Conservation (phyloP, 2,329 filamentous ascomycete genomes). For the Talaromyces sp. region DNA sequence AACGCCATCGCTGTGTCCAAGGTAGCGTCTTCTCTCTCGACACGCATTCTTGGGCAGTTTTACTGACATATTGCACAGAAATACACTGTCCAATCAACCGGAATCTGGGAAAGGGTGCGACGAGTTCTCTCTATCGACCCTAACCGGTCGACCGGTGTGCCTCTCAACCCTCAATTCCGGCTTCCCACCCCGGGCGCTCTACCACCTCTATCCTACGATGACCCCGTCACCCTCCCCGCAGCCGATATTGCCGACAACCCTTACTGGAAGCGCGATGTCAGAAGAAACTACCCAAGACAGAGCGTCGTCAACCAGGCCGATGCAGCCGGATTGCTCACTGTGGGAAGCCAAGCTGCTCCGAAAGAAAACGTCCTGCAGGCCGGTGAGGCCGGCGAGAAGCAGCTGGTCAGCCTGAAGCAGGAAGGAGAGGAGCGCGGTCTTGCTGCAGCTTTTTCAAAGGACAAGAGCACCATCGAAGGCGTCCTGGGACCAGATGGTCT, state of each 20-base stretch:
- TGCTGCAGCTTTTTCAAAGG: conserved; percentile 66
- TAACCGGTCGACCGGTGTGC: conserved; percentile 83
- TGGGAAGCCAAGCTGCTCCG: conserved; percentile 75
- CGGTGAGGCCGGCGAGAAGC: conserved; percentile 65
- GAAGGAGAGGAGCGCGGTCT: conserved; percentile 68
- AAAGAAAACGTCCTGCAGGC: conserved; percentile 72
- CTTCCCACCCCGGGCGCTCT: conserved; percentile 72
- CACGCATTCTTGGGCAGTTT: not conserved
- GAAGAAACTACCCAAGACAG: conserved; percentile 73
- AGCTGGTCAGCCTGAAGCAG: conserved; percentile 71
- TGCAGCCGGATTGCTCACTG: conserved; percentile 74
- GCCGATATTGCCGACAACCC: conserved; percentile 86
- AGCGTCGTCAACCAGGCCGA: conserved; percentile 79
- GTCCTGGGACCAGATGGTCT: conserved; percentile 72
- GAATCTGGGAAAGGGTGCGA: conserved; percentile 82
- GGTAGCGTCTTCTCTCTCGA: conserved; percentile 20
- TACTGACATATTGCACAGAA: conserved; percentile 57
- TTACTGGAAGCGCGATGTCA: conserved; percentile 91
- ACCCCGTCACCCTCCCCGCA: conserved; percentile 77
- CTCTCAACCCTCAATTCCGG: conserved; percentile 88
- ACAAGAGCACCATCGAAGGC: conserved; percentile 48
- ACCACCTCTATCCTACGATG: conserved; percentile 68
- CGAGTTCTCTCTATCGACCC: conserved; percentile 74
- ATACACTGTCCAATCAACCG: conserved; percentile 87
- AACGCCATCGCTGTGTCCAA: conserved; percentile 32